Conservation (phyloP, 768 basidiomycete species). For the Pleurotus eryngii region DNA sequence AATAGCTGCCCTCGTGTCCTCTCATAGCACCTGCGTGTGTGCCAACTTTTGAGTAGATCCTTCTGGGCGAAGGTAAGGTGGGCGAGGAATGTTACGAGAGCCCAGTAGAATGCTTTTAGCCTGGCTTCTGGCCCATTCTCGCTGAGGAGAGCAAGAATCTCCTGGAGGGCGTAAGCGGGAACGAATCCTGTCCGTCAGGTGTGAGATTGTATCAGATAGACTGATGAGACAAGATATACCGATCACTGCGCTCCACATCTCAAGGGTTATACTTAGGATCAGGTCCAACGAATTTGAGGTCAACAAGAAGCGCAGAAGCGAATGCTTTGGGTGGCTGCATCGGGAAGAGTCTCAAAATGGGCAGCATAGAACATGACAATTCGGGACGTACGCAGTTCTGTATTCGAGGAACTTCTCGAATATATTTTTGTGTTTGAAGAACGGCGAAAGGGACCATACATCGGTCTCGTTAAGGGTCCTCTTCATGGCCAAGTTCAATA, state of each 20-base stretch:
- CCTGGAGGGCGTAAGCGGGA: slow-evolving; percentile 60
- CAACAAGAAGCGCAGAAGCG: slow-evolving; percentile 59
- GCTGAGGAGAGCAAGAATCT: slow-evolving; percentile 52
- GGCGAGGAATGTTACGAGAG: slow-evolving; percentile 55
- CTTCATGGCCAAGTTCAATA: slow-evolving; percentile 48
- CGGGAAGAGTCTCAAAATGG: neutral
- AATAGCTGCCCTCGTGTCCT: slow-evolving; percentile 70
- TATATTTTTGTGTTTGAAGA: slow-evolving; percentile 63
- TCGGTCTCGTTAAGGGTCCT: slow-evolving; percentile 49
- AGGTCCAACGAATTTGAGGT: slow-evolving; percentile 68
- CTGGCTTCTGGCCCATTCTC: slow-evolving; percentile 38
- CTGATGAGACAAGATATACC: slow-evolving; percentile 27
- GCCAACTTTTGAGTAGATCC: slow-evolving; percentile 63
- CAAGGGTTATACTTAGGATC: slow-evolving; percentile 53
- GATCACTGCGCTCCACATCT: slow-evolving; percentile 57
- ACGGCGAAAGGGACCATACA: slow-evolving; percentile 67
- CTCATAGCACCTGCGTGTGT: slow-evolving; percentile 67
- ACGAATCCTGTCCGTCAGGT: slow-evolving; percentile 47
- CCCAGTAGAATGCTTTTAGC: slow-evolving; percentile 53
- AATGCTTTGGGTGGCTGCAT: slow-evolving; percentile 49
- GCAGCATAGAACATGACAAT: too few relatives aligned
- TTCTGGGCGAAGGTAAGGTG: slow-evolving; percentile 67
- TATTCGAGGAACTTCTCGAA: slow-evolving; percentile 63
- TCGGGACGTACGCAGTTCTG: slow-evolving; percentile 30
- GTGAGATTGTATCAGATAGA: neutral